A percentile compares a stretch with the other conserved stretches of the same genome.
Evolutionary conservation across 78 protist genomes (phyloP).

Genomic region (Pelomyxa schiedti): DNA sequence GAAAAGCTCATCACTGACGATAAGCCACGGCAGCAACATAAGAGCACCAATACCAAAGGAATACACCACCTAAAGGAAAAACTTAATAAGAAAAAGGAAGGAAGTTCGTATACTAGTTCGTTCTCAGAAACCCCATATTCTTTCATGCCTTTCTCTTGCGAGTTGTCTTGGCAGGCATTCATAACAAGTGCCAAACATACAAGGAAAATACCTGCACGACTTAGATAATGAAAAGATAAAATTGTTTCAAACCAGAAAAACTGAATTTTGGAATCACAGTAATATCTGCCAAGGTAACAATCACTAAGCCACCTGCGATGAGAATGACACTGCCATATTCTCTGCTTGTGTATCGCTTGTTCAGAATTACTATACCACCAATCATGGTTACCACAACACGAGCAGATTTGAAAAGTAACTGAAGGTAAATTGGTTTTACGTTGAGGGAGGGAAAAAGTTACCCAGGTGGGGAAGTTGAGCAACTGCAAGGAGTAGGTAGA

Average conservation of each 20-base stretch:
- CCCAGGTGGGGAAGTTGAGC: slow-evolving; percentile 1
- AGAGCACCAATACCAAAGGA: neutral
- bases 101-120: too few species aligned
- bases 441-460: neutral
- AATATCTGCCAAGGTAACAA: neutral
- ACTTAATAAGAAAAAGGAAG: too few species aligned
- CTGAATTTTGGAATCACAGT: neutral
- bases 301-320: neutral
- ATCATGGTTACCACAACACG: neutral
- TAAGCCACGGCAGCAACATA: neutral
- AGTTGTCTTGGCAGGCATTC: neutral
- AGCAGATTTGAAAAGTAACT: neutral
- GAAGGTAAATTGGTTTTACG: neutral
- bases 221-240: too few species aligned
- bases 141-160: neutral
- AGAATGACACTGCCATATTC: neutral
- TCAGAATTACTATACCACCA: neutral
- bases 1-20: neutral
- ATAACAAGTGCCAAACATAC: neutral
- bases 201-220: neutral
- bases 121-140: neutral
- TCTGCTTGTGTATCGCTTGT: neutral
- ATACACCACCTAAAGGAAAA: too few species aligned
- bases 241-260: too few species aligned
- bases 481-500: neutral